Evolutionary conservation across 345 rosid species (phyloP), one percentile per base, ranked within the genome.

Genomic region (Hibiscus tridactylites): DNA sequence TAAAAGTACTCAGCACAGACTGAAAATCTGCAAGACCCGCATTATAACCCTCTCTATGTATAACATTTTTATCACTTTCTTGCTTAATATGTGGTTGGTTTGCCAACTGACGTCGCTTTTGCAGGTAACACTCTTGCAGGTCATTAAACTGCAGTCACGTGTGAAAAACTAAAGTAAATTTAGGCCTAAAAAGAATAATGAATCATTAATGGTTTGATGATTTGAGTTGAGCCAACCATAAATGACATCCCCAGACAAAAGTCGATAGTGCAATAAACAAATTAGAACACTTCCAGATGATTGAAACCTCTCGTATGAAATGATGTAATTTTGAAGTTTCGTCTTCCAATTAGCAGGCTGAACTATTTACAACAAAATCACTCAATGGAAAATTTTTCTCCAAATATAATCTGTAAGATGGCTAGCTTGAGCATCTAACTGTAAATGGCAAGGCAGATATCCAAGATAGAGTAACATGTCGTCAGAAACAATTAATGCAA

Each of bases 81-180:
- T 79, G 86, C 44, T 80, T 84, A 68, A 68, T 70, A 78, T 79
- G 84, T 16, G 85, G 87, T 65, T 86, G 93, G 74, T 86, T 86
- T 73, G 82, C 86, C 74, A 78, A 65, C 73, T 87, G 98, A 15
- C 89, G 98, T 50, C 99, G 87, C 82, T 96, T 95, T 85, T 89
- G 97, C 75, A 95, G 87, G 76, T 96, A 96, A 80, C 97, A 96
- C 64, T 90, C 99, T 83, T 92, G 97, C 54, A 96, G 84, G 71
- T 92, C 99, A 80, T 78, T 86, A 79, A 96, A 92, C 97, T 96
- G 86, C 77, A 73, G 62, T 64, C 72, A 79, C 5, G 68, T 13
- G 67, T 39, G 49, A 26, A 78, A 61, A 29, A 69, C 17, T 54
- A 53, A 61, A 16, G 37, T 71, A 24, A 49, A 67, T 17, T 16